Evolutionary conservation across 805 yeast genomes (phyloP).

Genomic region (Candida maltosa): DNA sequence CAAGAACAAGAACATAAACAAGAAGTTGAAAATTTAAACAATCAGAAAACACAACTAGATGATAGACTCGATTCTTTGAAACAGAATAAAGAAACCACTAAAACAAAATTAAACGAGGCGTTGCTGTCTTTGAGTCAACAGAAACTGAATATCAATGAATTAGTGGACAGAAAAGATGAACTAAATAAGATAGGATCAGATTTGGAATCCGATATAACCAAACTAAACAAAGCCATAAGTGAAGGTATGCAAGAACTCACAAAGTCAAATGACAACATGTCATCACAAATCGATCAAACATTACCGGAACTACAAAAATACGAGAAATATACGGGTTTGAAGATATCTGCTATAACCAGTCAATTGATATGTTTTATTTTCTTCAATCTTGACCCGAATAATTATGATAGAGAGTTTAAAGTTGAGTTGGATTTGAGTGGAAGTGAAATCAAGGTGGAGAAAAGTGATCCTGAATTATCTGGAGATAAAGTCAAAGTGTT

Average conservation of each 20-base stretch:
- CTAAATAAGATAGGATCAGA: constrained; percentile 23
- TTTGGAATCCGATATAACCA: constrained; percentile 24
- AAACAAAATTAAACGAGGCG: constrained; percentile 17
- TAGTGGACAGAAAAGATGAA: constrained; percentile 30
- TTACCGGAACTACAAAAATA: constrained; percentile 49
- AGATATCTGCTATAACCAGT: constrained; percentile 47
- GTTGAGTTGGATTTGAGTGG: constrained; percentile 45
- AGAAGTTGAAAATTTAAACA: constrained; percentile 26
- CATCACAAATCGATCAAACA: constrained; percentile 44
- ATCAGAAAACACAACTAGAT: constrained; percentile 26
- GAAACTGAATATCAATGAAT: constrained; percentile 31
- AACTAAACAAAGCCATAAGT: constrained; percentile 11
- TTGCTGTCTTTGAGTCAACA: constrained; percentile 12
- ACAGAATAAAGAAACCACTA: constrained; percentile 22
- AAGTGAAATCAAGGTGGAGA: constrained; percentile 33
- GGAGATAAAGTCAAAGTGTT: constrained; percentile 12
- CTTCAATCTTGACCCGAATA: constrained; percentile 42
- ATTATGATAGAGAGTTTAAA: constrained; percentile 39
- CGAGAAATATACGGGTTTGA: constrained; percentile 54
- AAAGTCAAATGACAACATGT: constrained; percentile 30
- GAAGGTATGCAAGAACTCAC: constrained; percentile 15
- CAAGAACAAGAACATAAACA: constrained; percentile 31
- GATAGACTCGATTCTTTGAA: constrained; percentile 27
- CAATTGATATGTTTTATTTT: constrained; percentile 49
- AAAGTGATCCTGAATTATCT: constrained; percentile 36